Evolutionary conservation across 225 moss, liverwort and hornwort genomes (phyloP).

Genomic region (Polytrichum commune): DNA sequence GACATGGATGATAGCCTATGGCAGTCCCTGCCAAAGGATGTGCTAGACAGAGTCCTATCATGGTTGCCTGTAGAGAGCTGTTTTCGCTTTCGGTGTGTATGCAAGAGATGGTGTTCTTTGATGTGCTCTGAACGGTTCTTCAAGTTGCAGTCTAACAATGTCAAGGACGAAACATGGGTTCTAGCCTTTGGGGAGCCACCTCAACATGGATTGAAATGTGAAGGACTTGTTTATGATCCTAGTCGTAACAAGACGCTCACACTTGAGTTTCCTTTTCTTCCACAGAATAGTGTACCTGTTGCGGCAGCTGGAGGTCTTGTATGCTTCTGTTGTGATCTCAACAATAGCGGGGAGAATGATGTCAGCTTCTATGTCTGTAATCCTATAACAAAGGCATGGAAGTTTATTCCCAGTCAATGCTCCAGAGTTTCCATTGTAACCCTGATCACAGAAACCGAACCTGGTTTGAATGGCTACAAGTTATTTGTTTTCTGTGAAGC

Average conservation of each 20-base stretch:
- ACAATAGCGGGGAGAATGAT: slow-evolving; percentile 22
- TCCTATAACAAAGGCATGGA: slow-evolving; percentile 50
- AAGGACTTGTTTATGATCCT: slow-evolving; percentile 40
- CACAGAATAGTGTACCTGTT: slow-evolving; percentile 35
- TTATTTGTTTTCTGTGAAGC: slow-evolving; percentile 49
- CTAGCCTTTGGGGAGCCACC: slow-evolving; percentile 32
- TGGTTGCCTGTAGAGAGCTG: slow-evolving; percentile 51
- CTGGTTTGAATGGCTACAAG: slow-evolving; percentile 34
- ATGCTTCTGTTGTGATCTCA: slow-evolving; percentile 45
- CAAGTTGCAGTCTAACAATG: slow-evolving; percentile 34
- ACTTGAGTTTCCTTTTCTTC: slow-evolving; percentile 48
- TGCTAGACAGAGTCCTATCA: slow-evolving; percentile 37
- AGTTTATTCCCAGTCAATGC: slow-evolving; percentile 44
- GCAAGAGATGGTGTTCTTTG: slow-evolving; percentile 43
- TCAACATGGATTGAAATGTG: slow-evolving; percentile 12
- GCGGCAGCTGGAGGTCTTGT: slow-evolving; percentile 44
- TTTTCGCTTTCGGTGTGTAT: slow-evolving; percentile 45
- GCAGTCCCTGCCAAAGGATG: slow-evolving; percentile 45
- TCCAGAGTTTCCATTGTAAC: slow-evolving; percentile 38
- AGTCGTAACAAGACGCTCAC: slow-evolving; percentile 20
- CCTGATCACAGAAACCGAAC: slow-evolving; percentile 26
- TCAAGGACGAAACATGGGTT: slow-evolving; percentile 35
- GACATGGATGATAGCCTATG: slow-evolving; percentile 43
- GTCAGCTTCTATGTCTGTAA: slow-evolving; percentile 52
- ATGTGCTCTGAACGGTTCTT: slow-evolving; percentile 36